Evolutionary conservation across 225 moss, liverwort and hornwort species (phyloP), one percentile per base, ranked within the genome.

Genomic region (Pseudoscleropodium purum): DNA sequence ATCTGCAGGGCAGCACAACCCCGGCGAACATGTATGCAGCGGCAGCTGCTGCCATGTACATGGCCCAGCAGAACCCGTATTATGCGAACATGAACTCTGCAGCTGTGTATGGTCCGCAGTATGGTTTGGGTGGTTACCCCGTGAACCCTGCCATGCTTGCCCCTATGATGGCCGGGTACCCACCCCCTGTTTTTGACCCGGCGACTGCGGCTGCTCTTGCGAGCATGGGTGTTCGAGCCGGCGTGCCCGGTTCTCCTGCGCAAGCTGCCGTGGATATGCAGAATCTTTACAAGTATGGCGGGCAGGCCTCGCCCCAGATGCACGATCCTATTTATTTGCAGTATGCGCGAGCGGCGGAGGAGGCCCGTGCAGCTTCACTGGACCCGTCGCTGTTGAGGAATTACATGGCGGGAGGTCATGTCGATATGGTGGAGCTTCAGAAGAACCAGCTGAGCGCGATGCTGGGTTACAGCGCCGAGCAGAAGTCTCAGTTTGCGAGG

Each of bases 401-500:
- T 54, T 99, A 97, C 83, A 93, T 96, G 93, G 94, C 94, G 56
- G 94, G 92, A 85, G 93, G 91, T 9, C 96, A 95, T 12, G 92
- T 97, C 57, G 97, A 99, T 30, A 94, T 99, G 94, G 84, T 95
- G 92, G 99, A 99, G 93, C 93, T 99, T 56, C 99, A 99, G 88
- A 99, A 99, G 90, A 97, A 92, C 79, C 99, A 96, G 93, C 91
- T 99, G 88, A 95, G 92, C 63, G 90, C 94, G 29, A 99, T 99
- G 97, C 92, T 97, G 79, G 96, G 96, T 67, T 99, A 99, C 87
- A 90, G 92, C 41, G 93, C 91, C 33, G 97, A 97, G 62, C 97
- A 96, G 84, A 99, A 99, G 91, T 89, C 94, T 9, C 95, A 93
- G 86, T 97, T 94, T 52, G 88, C 86, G 13, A 92, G 97, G 93